Base-by-base conservation (phyloP, 257 asterid species). In the Solanum appendiculatum region DNA sequence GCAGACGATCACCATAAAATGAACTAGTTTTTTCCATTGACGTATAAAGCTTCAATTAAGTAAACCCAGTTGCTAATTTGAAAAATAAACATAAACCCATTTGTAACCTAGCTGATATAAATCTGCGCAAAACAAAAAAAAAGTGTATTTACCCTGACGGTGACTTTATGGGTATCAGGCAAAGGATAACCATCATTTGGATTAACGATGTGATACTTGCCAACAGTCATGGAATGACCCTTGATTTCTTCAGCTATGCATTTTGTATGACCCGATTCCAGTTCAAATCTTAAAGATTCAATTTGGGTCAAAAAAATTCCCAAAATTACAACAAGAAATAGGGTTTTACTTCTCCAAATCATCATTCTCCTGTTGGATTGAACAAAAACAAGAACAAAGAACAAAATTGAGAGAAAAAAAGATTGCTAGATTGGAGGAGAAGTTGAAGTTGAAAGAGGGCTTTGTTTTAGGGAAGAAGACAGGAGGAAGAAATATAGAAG, bases 171-270 rank as follows among this genome's bases (percentile, higher is more conserved):
- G 36, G 98, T 92, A 48, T 97, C 98, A 11, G 98, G 98, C 13
- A 95, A 89, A 91, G 98, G 96, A 37, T 86, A 87, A 27, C 95
- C 98, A 13, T 95, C 98, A 60, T 86, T 91, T 83, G 95, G 94
- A 88, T 95, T 95, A 44, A 97, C 95, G 81, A 94, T 88, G 31
- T 93, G 96, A 87, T 97, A 97, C 58, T 95, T 97, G 73, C 98
- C 98, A 37, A 97, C 98, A 63, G 98, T 94, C 99, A 97, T 97
- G 31, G 98, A 90, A 90, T 92, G 93, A 84, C 93, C 89, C 92
- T 94, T 95, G 88, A 97, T 93, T 48, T 97, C 98, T 92, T 97
- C 99, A 58, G 98, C 87, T 92, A 97, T 95, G 92, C 99, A 97
- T 90, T 97, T 97, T 73, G 98, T 93, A 68, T 89, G 95, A 69